Evolutionary conservation across 2,329 filamentous ascomycete genomes (phyloP).

Genomic region (Chalaropsis thielavioides): DNA sequence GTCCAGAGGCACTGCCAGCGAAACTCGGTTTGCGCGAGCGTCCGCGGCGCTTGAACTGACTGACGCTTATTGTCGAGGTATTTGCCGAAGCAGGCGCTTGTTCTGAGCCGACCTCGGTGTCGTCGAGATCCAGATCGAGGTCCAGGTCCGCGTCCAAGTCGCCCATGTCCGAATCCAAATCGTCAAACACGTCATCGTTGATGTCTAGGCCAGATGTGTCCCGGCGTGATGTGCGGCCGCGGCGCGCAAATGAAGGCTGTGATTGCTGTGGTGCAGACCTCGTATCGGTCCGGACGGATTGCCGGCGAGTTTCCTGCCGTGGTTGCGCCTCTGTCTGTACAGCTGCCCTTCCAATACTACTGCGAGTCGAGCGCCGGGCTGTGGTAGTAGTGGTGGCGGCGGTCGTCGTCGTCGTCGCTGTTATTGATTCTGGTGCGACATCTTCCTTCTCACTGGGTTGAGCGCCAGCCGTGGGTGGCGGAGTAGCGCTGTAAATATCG

Average conservation of each 20-base stretch:
- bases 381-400: neutral
- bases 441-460: constrained; percentile 14
- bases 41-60: constrained; percentile 32
- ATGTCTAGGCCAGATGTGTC: constrained; percentile 36
- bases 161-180: constrained; percentile 27
- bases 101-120: constrained; percentile 19
- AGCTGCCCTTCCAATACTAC: neutral
- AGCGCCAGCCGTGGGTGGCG: neutral
- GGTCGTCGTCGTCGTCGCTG: neutral
- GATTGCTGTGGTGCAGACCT: neutral
- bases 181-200: constrained; percentile 35
- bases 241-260: constrained; percentile 1
- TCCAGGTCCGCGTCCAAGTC: constrained; percentile 31
- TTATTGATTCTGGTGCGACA: neutral
- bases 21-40: constrained; percentile 37
- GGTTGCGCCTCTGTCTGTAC: neutral
- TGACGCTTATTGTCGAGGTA: constrained; percentile 33
- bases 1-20: constrained; percentile 35
- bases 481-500: constrained; percentile 17
- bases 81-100: constrained; percentile 29
- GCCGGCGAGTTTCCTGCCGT: neutral
- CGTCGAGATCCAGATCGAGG: constrained; percentile 19
- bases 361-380: neutral
- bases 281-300: neutral
- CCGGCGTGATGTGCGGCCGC: constrained; percentile 20